These are phyloP conservation scores for Dactylellina leptospora DNA, from an alignment of 2,329 filamentous ascomycete genomes.

Conservation along the genomic window DNA sequence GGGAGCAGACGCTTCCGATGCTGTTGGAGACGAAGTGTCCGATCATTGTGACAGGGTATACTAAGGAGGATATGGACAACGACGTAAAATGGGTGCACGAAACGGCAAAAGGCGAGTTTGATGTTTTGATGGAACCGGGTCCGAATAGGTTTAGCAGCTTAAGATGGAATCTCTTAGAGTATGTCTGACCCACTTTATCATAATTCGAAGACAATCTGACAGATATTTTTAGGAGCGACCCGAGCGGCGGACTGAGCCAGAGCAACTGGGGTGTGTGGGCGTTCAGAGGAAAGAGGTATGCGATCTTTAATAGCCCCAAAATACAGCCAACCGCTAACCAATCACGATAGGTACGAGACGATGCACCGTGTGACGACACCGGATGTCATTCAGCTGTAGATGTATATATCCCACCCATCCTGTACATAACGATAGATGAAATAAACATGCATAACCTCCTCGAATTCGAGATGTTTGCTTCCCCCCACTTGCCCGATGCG, in stretches of 20 bases:
- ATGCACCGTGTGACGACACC: constrained; percentile 53
- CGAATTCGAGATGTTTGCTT: constrained; percentile 44
- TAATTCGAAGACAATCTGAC: constrained; percentile 8
- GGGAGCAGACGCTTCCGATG: constrained; percentile 87
- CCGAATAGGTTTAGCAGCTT: constrained; percentile 94
- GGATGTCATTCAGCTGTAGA: constrained; percentile 46
- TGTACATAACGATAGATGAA: constrained; percentile 1
- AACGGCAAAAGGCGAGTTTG: constrained; percentile 87
- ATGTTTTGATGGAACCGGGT: constrained; percentile 87
- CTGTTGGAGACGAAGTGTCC: constrained; percentile 95
- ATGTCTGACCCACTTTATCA: constrained; percentile 66
- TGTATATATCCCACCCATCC: neutral
- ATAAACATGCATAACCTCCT: neutral
- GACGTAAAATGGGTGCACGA: constrained; percentile 90
- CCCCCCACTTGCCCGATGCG: constrained; percentile 41
- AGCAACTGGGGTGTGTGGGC: constrained; percentile 98
- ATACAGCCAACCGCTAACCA: constrained; percentile 14
- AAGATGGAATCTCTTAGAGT: constrained; percentile 95
- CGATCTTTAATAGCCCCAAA: constrained; percentile 1
- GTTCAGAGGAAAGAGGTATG: constrained; percentile 94
- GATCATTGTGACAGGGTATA: constrained; percentile 94
- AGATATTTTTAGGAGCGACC: constrained; percentile 22
- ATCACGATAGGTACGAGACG: constrained; percentile 41
- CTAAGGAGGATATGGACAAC: constrained; percentile 90
- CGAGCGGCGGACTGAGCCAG: constrained; percentile 76